Evolutionary conservation across 2,329 filamentous ascomycete genomes (phyloP), one percentile per base, ranked within the genome.

Genomic region (Botrytis fabae): DNA sequence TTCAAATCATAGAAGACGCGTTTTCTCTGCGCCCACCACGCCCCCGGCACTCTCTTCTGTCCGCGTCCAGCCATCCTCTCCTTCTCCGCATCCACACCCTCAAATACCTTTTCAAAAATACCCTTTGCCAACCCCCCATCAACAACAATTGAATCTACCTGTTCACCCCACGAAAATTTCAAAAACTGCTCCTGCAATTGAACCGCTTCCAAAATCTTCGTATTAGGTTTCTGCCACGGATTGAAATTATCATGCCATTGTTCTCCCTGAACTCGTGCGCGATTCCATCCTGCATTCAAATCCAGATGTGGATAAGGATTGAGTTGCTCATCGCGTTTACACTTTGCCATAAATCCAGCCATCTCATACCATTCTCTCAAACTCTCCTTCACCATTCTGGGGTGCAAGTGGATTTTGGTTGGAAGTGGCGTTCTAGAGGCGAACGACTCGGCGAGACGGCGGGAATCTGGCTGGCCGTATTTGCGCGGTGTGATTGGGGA

Each of bases 81-180:
- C 20, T 28, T 57, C 48, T 68, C 64, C n/a, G 25, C 42, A 48
- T 69, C 71, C n/a, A 72, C 64, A 2, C 75, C 75, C 14, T 70
- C 70, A 44, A 77, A 77, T 18, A 78, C 59, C 65, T 61, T 68
- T 4, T 65, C 73, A 66, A 77, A 78, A 68, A 73, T 65, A 1
- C 59, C 73, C 28, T 73, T n/a, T 12, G 75, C 46, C 22, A 75
- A 64, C 18, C 64, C 70, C 14, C 61, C 68, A 32, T 75, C 71
- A 44, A 77, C 71, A 6, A 74, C 28, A 42, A 74, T 73, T 3
- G 74, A 71, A 18, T 75, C 70, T 6, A 71, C 22, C 64, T 78
- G 75, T 42, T 40, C 57, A 62, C 71, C 57, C 5, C 77, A 72
- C 40, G 69, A 61, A 51, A 72, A 72, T 4, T 54, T 38, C 51